Evolutionary conservation across 768 basidiomycete genomes (phyloP).

Genomic region (Hygrophorus pudorinus): DNA sequence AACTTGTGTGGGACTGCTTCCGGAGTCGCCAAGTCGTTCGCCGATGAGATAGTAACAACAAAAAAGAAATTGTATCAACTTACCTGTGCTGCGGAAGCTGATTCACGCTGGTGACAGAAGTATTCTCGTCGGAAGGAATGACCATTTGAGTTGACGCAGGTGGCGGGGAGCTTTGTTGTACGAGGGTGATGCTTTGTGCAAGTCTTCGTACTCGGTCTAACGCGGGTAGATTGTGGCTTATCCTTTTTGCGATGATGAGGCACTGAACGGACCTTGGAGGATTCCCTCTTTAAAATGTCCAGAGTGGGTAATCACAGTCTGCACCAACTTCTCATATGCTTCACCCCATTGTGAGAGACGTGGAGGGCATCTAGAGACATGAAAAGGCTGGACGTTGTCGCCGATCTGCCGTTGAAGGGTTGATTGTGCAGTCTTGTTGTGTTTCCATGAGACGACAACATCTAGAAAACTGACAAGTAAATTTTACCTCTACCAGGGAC

Average conservation of each 20-base stretch:
- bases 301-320: conserved; percentile 8
- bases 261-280: background rate
- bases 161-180: too few relatives aligned
- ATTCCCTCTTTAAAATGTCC: background rate
- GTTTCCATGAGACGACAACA: background rate
- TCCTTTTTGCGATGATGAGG: background rate
- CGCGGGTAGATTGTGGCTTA: background rate
- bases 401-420: conserved; percentile 20
- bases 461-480: background rate
- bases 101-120: too few relatives aligned
- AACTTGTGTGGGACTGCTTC: too few relatives aligned
- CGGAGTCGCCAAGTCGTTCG: too few relatives aligned
- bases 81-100: too few relatives aligned
- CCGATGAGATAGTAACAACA: too few relatives aligned
- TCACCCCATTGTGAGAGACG: conserved; percentile 20
- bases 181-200: background rate
- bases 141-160: background rate
- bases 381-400: background rate
- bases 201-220: background rate
- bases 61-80: too few relatives aligned
- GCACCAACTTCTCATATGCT: conserved; percentile 26
- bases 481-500: conserved; percentile 33
- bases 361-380: background rate
- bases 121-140: background rate
- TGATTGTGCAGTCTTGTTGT: conserved; percentile 26